Evolutionary conservation across 2,329 filamentous ascomycete genomes (phyloP).

Genomic region (Boeremia exigua): DNA sequence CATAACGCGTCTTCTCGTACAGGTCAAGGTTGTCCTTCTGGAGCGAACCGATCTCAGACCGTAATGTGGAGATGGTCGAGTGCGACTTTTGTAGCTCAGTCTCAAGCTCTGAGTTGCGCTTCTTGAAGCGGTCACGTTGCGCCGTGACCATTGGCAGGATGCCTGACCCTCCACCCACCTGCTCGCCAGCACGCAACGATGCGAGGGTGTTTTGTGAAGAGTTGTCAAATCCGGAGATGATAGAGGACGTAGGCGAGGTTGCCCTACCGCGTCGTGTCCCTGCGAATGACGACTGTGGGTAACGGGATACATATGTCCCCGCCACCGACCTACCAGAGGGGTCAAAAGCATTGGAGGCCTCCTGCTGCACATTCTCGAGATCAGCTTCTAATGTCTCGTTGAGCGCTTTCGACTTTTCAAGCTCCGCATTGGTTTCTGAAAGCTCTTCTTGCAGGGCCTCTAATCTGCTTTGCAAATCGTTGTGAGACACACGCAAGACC

Average conservation of each 20-base stretch:
- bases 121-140: conserved; percentile 97
- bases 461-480: conserved; percentile 83
- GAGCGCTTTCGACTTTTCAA: conserved; percentile 83
- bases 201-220: conserved; percentile 56
- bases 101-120: conserved; percentile 90
- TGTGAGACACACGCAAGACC: conserved; percentile 88
- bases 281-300: conserved; percentile 67
- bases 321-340: conserved; percentile 87
- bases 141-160: conserved; percentile 98
- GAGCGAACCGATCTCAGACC: conserved; percentile 87
- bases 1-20: conserved; percentile 97
- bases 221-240: conserved; percentile 91
- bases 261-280: conserved; percentile 67
- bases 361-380: conserved; percentile 83
- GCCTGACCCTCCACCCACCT: conserved; percentile 77
- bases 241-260: conserved; percentile 88
- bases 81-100: conserved; percentile 86
- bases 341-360: conserved; percentile 82
- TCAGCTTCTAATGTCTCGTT: conserved; percentile 93
- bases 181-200: conserved; percentile 65
- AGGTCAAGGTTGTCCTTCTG: conserved; percentile 96
- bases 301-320: conserved; percentile 84
- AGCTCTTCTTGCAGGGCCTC: conserved; percentile 84
- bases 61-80: conserved; percentile 79
- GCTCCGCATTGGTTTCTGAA: conserved; percentile 79